phyloP scores from a whole-genome alignment of 495 filamentous ascomycete species.

The Tuber calosporum region DNA sequence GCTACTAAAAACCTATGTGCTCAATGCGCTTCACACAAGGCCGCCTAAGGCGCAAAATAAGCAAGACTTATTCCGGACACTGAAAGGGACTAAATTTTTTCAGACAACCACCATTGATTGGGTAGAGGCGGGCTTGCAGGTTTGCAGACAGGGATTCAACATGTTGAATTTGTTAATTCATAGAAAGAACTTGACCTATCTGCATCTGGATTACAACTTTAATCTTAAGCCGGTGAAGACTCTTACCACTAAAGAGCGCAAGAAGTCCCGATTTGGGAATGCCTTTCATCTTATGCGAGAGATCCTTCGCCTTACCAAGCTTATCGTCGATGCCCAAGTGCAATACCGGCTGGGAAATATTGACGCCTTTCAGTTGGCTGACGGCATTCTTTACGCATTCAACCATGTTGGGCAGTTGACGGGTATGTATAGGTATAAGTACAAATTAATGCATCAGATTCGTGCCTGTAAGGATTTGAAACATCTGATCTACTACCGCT shows the following conservation, averaged over 20 bases:
- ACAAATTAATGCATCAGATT: slow-evolving; percentile 99
- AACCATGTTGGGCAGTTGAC: slow-evolving; percentile 99
- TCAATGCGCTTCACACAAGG: slow-evolving; percentile 94
- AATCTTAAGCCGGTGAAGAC: slow-evolving; percentile 99
- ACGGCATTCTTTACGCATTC: slow-evolving; percentile 97
- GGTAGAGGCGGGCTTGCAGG: slow-evolving; percentile 97
- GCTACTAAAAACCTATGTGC: slow-evolving; percentile 87
- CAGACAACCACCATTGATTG: slow-evolving; percentile 99
- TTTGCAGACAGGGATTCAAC: slow-evolving; percentile 97
- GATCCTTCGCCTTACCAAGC: slow-evolving; percentile 92
- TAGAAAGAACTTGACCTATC: slow-evolving; percentile 95
- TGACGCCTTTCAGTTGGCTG: slow-evolving; percentile 96
- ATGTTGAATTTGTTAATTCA: slow-evolving; percentile 99
- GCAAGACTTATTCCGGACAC: slow-evolving; percentile 77
- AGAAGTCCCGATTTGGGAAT: slow-evolving; percentile 99
- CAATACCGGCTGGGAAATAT: slow-evolving; percentile 98
- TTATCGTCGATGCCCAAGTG: slow-evolving; percentile 97
- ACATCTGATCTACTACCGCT: slow-evolving; percentile 98
- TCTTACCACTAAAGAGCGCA: slow-evolving; percentile 95
- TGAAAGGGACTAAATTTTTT: slow-evolving; percentile 98
- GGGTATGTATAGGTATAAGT: slow-evolving; percentile 99
- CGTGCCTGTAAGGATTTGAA: slow-evolving; percentile 98
- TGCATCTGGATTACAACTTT: slow-evolving; percentile 99
- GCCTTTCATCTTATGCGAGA: slow-evolving; percentile 99
- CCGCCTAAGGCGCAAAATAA: slow-evolving; percentile 91